These are phyloP conservation scores for Prunus mume DNA, from an alignment of 306 rosid genomes.

Conservation along the genomic window DNA sequence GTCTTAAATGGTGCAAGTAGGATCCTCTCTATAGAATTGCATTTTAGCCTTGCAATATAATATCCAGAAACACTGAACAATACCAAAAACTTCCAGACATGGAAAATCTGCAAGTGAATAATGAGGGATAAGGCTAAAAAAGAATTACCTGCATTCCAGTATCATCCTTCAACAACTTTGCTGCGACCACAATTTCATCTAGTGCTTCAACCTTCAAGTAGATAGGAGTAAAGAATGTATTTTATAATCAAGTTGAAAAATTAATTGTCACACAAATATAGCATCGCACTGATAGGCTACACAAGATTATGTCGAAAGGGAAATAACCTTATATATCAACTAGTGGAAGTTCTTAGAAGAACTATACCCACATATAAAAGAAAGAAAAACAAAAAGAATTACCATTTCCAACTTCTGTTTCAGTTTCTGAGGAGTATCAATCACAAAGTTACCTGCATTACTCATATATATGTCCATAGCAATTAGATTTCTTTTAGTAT, in stretches of 20 bases:
- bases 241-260: not conserved
- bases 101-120: slow-evolving; percentile 15
- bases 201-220: slow-evolving; percentile 99
- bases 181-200: slow-evolving; percentile 88
- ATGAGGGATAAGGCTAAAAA: slow-evolving; percentile 6
- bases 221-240: slow-evolving; percentile 13
- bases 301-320: not conserved
- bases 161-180: slow-evolving; percentile 64
- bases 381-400: slow-evolving; percentile 22
- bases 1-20: not conserved
- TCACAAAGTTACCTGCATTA: slow-evolving; percentile 76
- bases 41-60: not conserved
- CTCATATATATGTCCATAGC: slow-evolving; percentile 18
- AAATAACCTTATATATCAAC: not conserved
- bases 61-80: not conserved
- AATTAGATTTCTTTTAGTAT: slow-evolving; percentile 16
- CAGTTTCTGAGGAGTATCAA: slow-evolving; percentile 90
- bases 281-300: not conserved
- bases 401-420: slow-evolving; percentile 92
- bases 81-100: slow-evolving; percentile 4
- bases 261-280: slow-evolving; percentile 2
- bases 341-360: not conserved
- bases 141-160: slow-evolving; percentile 57
- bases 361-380: not conserved
- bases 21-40: not conserved